These are phyloP conservation scores for Cymbopogon citratus DNA, from an alignment of 176 grass and related monocot genomes.

Conservation along the genomic window DNA sequence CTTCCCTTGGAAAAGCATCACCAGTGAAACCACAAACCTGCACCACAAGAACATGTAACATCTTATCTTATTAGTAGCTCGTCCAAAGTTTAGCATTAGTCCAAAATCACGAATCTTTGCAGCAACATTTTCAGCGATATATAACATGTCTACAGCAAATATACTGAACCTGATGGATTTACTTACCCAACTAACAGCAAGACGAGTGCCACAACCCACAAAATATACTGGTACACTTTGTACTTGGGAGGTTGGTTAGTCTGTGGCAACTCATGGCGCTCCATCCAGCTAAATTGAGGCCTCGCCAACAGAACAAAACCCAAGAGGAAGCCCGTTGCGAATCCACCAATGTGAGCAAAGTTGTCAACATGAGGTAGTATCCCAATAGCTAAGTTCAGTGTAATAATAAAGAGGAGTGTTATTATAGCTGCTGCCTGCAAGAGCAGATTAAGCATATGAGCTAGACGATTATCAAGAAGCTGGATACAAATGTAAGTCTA, in stretches of 20 bases:
- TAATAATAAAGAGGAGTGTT: constrained; percentile 64
- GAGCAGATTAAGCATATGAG: constrained; percentile 13
- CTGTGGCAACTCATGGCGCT: constrained; percentile 62
- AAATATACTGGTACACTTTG: constrained; percentile 80
- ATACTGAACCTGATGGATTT: neutral
- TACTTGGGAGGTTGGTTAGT: constrained; percentile 82
- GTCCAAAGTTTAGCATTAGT: neutral
- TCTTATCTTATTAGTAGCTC: neutral
- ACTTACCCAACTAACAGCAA: constrained; percentile 76
- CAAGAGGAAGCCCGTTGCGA: constrained; percentile 65
- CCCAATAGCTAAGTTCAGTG: constrained; percentile 74
- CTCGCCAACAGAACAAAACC: constrained; percentile 76
- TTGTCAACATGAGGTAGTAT: constrained; percentile 72
- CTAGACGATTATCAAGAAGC: neutral
- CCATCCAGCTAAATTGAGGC: constrained; percentile 92
- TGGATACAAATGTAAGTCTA: neutral
- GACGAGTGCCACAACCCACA: constrained; percentile 66
- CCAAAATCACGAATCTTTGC: neutral
- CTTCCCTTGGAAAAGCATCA: constrained; percentile 92
- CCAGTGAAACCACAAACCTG: constrained; percentile 70
- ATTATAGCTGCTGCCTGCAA: constrained; percentile 75
- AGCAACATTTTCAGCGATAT: neutral
- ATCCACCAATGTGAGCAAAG: constrained; percentile 82
- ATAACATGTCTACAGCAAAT: neutral
- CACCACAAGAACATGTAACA: neutral